Evolutionary conservation across 352 stramenopile species (phyloP).

Genomic region (Phytophthora pluvialis): DNA sequence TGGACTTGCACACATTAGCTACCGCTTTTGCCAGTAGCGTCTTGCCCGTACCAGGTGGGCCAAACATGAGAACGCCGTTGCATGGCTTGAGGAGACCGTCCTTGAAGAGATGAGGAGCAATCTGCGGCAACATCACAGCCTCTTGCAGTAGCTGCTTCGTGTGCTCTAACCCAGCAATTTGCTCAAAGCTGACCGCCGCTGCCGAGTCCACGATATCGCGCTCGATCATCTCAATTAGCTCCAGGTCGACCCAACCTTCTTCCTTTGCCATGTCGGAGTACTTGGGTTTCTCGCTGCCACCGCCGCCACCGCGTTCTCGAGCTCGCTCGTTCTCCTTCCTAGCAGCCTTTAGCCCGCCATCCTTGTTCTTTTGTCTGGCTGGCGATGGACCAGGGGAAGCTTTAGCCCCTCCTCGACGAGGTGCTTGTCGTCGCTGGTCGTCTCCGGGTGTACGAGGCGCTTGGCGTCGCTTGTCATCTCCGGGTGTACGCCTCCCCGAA

Average conservation of each 20-base stretch:
- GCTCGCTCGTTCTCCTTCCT: conserved; percentile 47
- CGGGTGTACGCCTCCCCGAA: conserved; percentile 62
- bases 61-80: conserved; percentile 87
- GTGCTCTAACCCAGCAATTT: conserved; percentile 77
- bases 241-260: conserved; percentile 71
- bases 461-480: conserved; percentile 56
- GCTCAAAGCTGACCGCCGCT: conserved; percentile 67
- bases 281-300: conserved; percentile 43
- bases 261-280: conserved; percentile 78
- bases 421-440: conserved; percentile 50
- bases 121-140: conserved; percentile 84
- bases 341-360: conserved; percentile 49
- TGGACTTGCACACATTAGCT: conserved; percentile 95
- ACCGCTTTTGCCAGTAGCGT: conserved; percentile 92
- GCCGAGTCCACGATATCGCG: conserved; percentile 81
- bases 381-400: conserved; percentile 28
- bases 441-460: conserved; percentile 51
- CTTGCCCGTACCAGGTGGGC: conserved; percentile 88
- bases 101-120: conserved; percentile 83
- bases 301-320: conserved; percentile 22
- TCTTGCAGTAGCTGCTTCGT: conserved; percentile 84
- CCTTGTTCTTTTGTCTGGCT: conserved; percentile 37
- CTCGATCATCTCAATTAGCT: conserved; percentile 88
- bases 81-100: conserved; percentile 78
- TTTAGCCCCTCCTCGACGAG: conserved; percentile 36